These are phyloP conservation scores for Podospora appendiculata DNA, from an alignment of 495 filamentous ascomycete genomes.

Conservation along the genomic window DNA sequence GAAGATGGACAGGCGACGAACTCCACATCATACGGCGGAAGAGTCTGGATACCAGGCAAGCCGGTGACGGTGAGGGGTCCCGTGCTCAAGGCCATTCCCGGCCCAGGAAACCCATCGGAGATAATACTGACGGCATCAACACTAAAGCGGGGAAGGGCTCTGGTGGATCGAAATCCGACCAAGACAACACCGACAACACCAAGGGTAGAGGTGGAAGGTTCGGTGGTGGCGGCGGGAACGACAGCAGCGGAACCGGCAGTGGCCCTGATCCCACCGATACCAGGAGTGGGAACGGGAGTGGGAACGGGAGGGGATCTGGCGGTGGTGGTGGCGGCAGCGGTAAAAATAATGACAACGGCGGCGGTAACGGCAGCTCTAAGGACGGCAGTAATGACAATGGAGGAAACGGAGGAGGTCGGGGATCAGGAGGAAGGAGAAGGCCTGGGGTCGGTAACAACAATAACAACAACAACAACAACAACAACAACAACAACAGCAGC, in stretches of 20 bases:
- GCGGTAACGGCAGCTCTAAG: neutral
- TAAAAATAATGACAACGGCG: constrained; percentile 6
- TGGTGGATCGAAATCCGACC: neutral
- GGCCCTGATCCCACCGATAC: neutral
- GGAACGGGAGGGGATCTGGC: constrained; percentile 5
- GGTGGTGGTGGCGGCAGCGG: constrained; percentile 4
- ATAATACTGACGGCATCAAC: neutral
- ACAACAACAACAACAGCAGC: neutral
- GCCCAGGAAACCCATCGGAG: neutral
- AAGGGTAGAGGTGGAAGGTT: neutral
- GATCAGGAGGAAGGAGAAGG: neutral
- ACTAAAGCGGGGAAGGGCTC: neutral
- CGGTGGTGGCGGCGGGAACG: neutral
- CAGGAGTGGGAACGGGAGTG: constrained; percentile 1
- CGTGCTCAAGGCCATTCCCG: neutral
- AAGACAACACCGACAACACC: neutral
- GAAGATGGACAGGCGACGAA: constrained; percentile 3
- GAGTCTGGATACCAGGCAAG: constrained; percentile 6
- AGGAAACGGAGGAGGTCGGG: neutral
- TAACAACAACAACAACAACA: neutral
- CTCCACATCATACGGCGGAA: constrained; percentile 2
- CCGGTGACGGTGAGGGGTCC: constrained; percentile 1
- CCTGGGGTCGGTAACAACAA: neutral
- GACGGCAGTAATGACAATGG: neutral
- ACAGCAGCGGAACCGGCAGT: constrained; percentile 2